Base-by-base conservation (phyloP, 768 basidiomycete species). In the Gymnopilus junonius region DNA sequence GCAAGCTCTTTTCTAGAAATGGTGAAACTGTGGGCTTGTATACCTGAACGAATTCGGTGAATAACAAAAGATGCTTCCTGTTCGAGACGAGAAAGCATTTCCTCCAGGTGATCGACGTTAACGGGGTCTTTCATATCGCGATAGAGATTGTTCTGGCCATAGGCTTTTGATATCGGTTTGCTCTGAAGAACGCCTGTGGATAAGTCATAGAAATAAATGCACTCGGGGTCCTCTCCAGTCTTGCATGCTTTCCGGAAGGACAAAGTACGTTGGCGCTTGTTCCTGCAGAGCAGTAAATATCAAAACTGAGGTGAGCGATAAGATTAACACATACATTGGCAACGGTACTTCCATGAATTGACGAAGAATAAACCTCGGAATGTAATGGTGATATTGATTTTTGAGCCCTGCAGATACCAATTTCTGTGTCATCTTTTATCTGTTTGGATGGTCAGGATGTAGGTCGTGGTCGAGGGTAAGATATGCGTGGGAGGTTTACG, bases 321-420 rank as follows among this genome's bases (percentile, higher is more conserved):
- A 39, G 20, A 25, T 55, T 17, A n/a, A 14, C 14, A 45, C 48
- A 7, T 31, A 63, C 65, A 55, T 25, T 51, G 40, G 31, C 15
- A 14, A 29, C 0, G 57, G 50, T 11, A 34, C 63, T 23, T 11
- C 59, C 29, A 62, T 59, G 58, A 74, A 76, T 31, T 68, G 65
- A 3, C 74, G 70, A 4, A 77, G 58, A 46, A 77, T 73, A 55
- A 77, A 77, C 4, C 69, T 57, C 3, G 76, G 75, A 35, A 77
- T 71, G 25, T 66, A 69, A 40, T 77, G 75, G 4, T 75, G 72
- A 46, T 71, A 74, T 34, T 70, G 67, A 12, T 67, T 42, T 31
- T 59, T 66, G 23, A 55, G 39, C 0, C 10, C 15, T n/a, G 25
- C 27, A n/a, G n/a, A n/a, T n/a, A n/a, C n/a, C 17, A 40, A 10